Evolutionary conservation across 78 protist genomes (phyloP).

Genomic region (Dictyostelium citrinum): DNA sequence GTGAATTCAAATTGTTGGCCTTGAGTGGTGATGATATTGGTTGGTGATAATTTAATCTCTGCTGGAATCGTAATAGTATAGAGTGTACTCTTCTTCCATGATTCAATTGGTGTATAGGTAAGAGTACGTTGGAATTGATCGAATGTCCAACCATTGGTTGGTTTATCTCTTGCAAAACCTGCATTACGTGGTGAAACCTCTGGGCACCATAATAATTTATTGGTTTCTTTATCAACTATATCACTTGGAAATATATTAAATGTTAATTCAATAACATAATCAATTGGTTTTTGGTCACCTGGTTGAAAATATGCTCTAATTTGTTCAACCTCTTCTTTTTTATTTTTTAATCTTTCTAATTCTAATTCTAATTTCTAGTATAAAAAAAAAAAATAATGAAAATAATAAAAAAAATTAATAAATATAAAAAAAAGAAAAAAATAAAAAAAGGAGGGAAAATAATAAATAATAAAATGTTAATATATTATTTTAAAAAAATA

Average conservation of each 20-base stretch:
- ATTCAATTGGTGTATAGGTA: constrained; percentile 34
- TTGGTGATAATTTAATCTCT: not conserved
- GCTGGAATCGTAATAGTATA: constrained; percentile 35
- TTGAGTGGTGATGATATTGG: not conserved
- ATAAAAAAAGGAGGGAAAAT: no score
- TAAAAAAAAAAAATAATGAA: not conserved
- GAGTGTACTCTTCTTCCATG: constrained; percentile 42
- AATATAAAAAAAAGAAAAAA: not conserved
- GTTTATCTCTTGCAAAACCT: constrained; percentile 35
- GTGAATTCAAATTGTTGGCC: constrained; percentile 36
- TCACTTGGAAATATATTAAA: constrained; percentile 34
- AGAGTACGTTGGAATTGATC: not conserved
- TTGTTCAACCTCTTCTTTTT: constrained; percentile 43
- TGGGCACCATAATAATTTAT: constrained; percentile 33
- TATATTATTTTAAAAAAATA: no score
- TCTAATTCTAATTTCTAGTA: not conserved
- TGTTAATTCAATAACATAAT: constrained; percentile 11
- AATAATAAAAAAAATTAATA: not conserved
- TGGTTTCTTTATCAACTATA: constrained; percentile 22
- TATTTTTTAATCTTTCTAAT: constrained; percentile 38
- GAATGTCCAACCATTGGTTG: constrained; percentile 49
- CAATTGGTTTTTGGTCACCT: constrained; percentile 15
- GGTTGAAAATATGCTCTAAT: not conserved
- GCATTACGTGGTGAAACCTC: constrained; percentile 47
- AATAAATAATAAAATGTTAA: not conserved